Evolutionary conservation across 441 rosid species (phyloP), one percentile per base, ranked within the genome.

Genomic region (Aleurites moluccanus): DNA sequence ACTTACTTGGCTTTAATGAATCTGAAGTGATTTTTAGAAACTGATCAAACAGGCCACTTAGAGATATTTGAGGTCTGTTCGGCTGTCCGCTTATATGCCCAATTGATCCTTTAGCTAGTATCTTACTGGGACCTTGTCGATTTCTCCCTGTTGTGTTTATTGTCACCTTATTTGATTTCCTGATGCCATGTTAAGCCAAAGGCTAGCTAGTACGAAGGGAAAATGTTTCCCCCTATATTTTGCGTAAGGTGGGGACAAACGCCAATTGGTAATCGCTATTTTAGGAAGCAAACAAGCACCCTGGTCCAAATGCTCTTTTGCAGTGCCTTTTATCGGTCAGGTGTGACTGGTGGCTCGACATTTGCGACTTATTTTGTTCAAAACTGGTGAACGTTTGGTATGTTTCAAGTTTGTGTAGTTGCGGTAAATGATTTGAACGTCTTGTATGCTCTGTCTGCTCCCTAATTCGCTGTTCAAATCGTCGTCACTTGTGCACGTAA

Each of bases 401-500:
- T 59, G 73, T 64, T 73, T 75, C 40, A 72, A 73, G 76, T 70
- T 56, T 65, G 69, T 65, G 72, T 45, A 56, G 25, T 55, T 75
- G 62, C 33, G 76, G 70, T 80, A 52, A 73, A 78, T 62, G 62
- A 68, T 75, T 74, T 70, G 49, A 61, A 30, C 76, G 49, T 38
- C 79, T 67, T 76, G 30, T 45, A 23, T 66, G 38, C 45, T 76
- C 66, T 60, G 44, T 80, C 68, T 75, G 20, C 44, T 64, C 77
- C 81, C 72, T 80, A 62, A 69, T 80, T 73, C 55, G 71, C 20
- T 64, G 63, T 65, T 73, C 78, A 72, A 53, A 70, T 67, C 61
- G 72, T 55, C 70, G 75, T 76, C 76, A 78, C 78, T 78, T 80
- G 78, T 75, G 79, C 76, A 57, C 77, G 78, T 86, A 80, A 85